Base-by-base conservation (phyloP, 768 basidiomycete genomes). In the Tulasnella sp. region DNA sequence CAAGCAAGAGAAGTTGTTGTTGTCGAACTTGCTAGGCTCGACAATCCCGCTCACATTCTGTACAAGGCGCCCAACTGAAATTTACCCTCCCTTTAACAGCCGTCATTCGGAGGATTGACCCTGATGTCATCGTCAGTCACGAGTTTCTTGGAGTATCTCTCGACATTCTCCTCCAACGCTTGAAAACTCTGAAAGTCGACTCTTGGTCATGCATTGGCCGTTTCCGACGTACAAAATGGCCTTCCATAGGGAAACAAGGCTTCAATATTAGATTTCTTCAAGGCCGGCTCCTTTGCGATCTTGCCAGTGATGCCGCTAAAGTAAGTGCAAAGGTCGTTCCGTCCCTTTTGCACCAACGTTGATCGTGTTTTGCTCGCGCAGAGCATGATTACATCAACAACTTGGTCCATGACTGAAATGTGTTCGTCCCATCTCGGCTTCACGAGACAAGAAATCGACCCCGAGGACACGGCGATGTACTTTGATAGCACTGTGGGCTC, bases 381-480 rank as follows among this genome's bases (percentile, higher is more conserved):
- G 92, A 85, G 88, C 21, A 95, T 97, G 91, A 98, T 99, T 69
- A 74, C 85, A 0, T 98, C 96, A 2, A 97, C 92, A 3, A 98
- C 96, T 1, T 99, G 96, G 96, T 95, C 94, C 2, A 74, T 98
- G 55, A 91, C 90, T 8, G 96, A 99, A 71, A 97, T 99, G 93
- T 93, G 89, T 73, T 80, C 77, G 63, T 88, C 91, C 0, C 87
- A 95, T 69, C 80, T 99, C 63, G 85, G 85, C 63, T 80, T 81
- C 61, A 84, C 86, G 54, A 77, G 96, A 38, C 86, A 96, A 68
- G 96, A 98, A 63, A 93, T 96, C 63, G 95, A 98, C 68, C 86
- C 92, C 0, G 95, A 97, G 63, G 96, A 98, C 67, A 95, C 91
- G 0, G 84, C 90, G 27, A 77, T 80, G 63, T 97, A 89, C 71